Percentiles rank a stretch among this genome's conserved stretches.
Conservation (phyloP, 2,329 filamentous ascomycete genomes). For the Claviceps quebecensis region DNA sequence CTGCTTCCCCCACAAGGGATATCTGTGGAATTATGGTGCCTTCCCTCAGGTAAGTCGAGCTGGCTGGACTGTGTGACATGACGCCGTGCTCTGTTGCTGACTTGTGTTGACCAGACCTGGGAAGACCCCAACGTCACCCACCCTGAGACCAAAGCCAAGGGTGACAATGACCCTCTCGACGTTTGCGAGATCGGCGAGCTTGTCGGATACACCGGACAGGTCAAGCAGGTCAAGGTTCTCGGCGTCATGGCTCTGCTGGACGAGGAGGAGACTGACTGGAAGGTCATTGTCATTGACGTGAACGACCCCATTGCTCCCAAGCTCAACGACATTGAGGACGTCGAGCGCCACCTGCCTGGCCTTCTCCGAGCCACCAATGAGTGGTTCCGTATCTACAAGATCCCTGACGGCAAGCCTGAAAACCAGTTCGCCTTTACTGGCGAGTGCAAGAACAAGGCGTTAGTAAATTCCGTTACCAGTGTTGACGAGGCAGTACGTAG, state of each 20-base stretch:
- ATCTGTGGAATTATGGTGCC: conserved; percentile 99
- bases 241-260: conserved; percentile 98
- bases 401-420: conserved; percentile 99
- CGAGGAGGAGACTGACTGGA: conserved; percentile 99
- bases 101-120: conserved; percentile 58
- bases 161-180: conserved; percentile 97
- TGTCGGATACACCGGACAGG: conserved; percentile 85
- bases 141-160: conserved; percentile 99
- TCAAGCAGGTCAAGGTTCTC: conserved; percentile 99
- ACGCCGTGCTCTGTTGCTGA: neutral
- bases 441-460: conserved; percentile 99
- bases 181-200: conserved; percentile 99
- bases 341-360: conserved; percentile 94
- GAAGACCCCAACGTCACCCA: conserved; percentile 93
- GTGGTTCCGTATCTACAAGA: conserved; percentile 99
- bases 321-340: conserved; percentile 97
- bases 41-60: conserved; percentile 71
- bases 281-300: conserved; percentile 98
- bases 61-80: neutral
- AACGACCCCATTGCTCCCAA: conserved; percentile 93
- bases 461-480: conserved; percentile 1
- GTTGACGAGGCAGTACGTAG: neutral
- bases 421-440: conserved; percentile 99
- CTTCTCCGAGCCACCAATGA: conserved; percentile 96
- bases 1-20: conserved; percentile 99